Percentiles rank a stretch among this genome's conserved stretches.
phyloP scores from a whole-genome alignment of 1,139 yeast genomes.

The Diutina neorugosa region DNA sequence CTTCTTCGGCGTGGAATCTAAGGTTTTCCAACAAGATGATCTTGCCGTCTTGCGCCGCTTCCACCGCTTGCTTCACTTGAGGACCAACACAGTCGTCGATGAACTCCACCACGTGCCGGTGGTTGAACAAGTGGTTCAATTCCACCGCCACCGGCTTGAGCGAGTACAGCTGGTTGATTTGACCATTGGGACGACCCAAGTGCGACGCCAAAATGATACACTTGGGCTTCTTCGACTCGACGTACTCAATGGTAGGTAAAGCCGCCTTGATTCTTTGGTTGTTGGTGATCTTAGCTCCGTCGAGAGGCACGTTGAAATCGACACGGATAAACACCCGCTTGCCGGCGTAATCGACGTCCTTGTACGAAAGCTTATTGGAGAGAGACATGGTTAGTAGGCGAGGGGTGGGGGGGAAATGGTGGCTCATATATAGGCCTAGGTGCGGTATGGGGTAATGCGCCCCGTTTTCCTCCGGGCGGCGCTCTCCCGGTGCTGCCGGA shows the following conservation, averaged over 20 bases:
- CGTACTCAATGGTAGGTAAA: constrained; percentile 90
- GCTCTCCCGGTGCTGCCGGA: not conserved
- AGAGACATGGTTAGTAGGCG: constrained; percentile 53
- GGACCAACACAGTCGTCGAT: constrained; percentile 80
- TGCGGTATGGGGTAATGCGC: constrained; percentile 3
- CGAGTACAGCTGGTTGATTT: constrained; percentile 69
- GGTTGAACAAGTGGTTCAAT: constrained; percentile 54
- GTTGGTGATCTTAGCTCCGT: constrained; percentile 92
- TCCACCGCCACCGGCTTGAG: constrained; percentile 86
- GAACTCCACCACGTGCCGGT: constrained; percentile 51
- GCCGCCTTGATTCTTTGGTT: constrained; percentile 98
- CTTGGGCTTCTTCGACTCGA: constrained; percentile 80
- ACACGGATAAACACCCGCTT: constrained; percentile 95
- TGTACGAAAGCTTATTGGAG: constrained; percentile 81
- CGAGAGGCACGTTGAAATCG: constrained; percentile 95
- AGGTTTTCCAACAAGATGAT: constrained; percentile 84
- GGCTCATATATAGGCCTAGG: not conserved
- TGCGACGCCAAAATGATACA: constrained; percentile 87
- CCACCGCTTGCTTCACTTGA: constrained; percentile 70
- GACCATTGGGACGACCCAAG: constrained; percentile 97
- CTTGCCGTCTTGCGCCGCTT: constrained; percentile 57
- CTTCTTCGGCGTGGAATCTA: constrained; percentile 96
- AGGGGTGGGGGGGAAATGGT: not conserved
- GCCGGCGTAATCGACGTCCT: constrained; percentile 73
- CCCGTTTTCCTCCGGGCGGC: constrained; percentile 2